Conservation (phyloP, 73 alveolate species). For the Symbiodinium natans region DNA sequence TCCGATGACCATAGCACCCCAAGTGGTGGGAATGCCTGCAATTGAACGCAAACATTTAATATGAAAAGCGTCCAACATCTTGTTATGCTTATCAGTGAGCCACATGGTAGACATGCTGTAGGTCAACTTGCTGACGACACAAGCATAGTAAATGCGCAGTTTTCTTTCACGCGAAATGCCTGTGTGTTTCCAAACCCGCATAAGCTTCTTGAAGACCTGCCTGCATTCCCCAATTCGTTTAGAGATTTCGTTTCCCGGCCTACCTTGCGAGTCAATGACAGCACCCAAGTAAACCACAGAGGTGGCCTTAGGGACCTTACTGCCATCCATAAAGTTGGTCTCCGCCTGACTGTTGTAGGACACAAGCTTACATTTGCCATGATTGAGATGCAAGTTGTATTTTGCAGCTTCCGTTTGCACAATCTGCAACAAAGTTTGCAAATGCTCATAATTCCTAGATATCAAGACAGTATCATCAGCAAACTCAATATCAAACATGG, state of each 20-base stretch:
- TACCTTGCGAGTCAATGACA: constrained; percentile 9
- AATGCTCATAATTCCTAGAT: not conserved
- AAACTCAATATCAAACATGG: constrained; percentile 32
- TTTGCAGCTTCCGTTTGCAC: not conserved
- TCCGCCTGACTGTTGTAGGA: no score
- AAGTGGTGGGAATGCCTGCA: not conserved
- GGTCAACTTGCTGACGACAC: constrained; percentile 32
- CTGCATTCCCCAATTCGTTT: not conserved
- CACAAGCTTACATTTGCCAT: not conserved
- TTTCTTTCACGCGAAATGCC: not conserved
- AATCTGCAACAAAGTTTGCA: not conserved
- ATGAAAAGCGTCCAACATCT: no score
- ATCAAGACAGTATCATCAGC: not conserved
- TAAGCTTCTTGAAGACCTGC: not conserved
- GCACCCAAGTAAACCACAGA: constrained; percentile 12
- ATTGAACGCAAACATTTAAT: constrained; percentile 7
- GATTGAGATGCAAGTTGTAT: not conserved
- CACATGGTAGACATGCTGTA: constrained; percentile 15
- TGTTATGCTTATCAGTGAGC: not conserved
- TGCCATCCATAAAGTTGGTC: no score
- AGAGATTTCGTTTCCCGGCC: constrained; percentile 10
- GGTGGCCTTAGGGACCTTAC: constrained; percentile 1
- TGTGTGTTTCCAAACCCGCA: constrained; percentile 42
- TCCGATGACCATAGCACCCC: constrained; percentile 16
- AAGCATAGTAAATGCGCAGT: constrained; percentile 11